Conservation (phyloP, 225 moss, liverwort and hornwort genomes). For the Pseudisothecium myosuroides region DNA sequence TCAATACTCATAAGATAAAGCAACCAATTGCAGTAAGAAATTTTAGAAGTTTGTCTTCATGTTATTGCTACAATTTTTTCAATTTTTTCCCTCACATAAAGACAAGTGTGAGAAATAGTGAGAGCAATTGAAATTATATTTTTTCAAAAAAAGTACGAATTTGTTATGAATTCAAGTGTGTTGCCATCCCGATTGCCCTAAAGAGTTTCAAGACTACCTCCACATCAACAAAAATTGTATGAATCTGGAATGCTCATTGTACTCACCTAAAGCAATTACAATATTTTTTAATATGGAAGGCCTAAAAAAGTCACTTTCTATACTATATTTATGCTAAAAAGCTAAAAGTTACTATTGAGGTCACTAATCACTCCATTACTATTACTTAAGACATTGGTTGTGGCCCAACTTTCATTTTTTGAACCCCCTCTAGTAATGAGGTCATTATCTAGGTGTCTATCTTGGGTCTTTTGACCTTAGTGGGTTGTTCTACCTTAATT, state of each 20-base stretch:
- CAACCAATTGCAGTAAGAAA: rapidly evolving
- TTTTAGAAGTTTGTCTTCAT: background rate
- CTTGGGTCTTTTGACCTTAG: too few species aligned
- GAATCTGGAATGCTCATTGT: background rate
- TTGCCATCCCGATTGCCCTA: too few species aligned
- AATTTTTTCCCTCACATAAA: background rate
- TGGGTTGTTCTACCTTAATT: background rate
- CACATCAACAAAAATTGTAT: background rate
- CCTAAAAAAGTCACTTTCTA: background rate
- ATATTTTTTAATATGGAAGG: rapidly evolving
- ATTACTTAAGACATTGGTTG: background rate
- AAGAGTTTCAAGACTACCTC: too few species aligned
- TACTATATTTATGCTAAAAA: background rate
- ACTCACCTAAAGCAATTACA: rapidly evolving
- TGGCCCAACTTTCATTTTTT: background rate
- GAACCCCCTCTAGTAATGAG: too few species aligned
- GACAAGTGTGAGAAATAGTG: rapidly evolving
- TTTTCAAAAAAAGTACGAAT: too few species aligned
- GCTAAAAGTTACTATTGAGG: background rate
- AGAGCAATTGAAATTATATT: background rate
- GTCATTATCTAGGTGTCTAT: too few species aligned
- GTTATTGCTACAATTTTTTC: too few species aligned
- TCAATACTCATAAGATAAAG: background rate
- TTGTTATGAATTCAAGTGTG: background rate
- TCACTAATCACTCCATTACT: background rate